A percentile compares a stretch with the other conserved stretches of the same genome.
phyloP scores from a whole-genome alignment of 805 yeast species.

The Wickerhamomyces canadensis region DNA sequence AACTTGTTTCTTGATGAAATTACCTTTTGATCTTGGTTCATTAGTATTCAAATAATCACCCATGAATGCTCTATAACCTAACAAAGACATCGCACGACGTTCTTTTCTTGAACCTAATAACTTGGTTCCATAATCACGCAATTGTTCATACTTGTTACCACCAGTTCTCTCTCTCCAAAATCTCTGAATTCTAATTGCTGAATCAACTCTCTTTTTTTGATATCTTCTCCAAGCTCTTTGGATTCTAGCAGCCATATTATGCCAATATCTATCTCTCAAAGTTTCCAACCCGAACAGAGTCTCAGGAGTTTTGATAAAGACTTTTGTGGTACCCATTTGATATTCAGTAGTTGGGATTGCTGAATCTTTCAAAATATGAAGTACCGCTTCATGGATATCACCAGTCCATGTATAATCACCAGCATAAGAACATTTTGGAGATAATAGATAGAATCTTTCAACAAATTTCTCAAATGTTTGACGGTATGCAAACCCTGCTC shows the following conservation, averaged over 20 bases:
- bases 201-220: constrained; percentile 73
- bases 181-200: constrained; percentile 76
- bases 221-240: constrained; percentile 96
- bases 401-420: constrained; percentile 69
- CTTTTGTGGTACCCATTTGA: constrained; percentile 88
- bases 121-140: constrained; percentile 78
- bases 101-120: constrained; percentile 73
- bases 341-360: constrained; percentile 75
- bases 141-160: constrained; percentile 76
- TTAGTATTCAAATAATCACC: constrained; percentile 94
- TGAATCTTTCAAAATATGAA: constrained; percentile 47
- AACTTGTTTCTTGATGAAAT: constrained; percentile 60
- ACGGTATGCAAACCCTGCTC: constrained; percentile 98
- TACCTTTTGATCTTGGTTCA: constrained; percentile 70
- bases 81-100: constrained; percentile 79
- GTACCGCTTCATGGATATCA: constrained; percentile 47
- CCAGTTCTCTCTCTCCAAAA: constrained; percentile 77
- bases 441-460: constrained; percentile 84
- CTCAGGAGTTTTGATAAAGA: constrained; percentile 95
- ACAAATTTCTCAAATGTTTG: constrained; percentile 95
- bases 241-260: constrained; percentile 94
- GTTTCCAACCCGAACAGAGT: constrained; percentile 92
- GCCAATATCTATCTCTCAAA: constrained; percentile 97
- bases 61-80: constrained; percentile 83
- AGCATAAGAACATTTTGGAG: constrained; percentile 90